A percentile compares a stretch with the other conserved stretches of the same genome.
These are phyloP conservation scores for Fusarium sulawesiense DNA, from an alignment of 2,329 filamentous ascomycete genomes.

Conservation along the genomic window DNA sequence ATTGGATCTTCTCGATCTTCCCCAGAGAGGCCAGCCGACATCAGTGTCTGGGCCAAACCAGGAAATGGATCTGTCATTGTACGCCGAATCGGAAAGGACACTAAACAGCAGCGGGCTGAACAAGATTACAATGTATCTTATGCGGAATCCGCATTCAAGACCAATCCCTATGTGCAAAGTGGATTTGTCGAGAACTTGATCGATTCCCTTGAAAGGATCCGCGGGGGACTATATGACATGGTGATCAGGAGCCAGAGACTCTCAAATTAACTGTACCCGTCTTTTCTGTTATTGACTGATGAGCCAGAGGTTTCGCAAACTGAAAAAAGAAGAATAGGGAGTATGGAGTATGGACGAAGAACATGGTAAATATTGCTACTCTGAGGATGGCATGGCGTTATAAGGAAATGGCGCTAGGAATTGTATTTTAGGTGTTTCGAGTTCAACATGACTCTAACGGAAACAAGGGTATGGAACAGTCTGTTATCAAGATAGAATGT, in stretches of 20 bases:
- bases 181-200: slow-evolving; percentile 46
- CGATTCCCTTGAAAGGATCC: slow-evolving; percentile 47
- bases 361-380: not conserved
- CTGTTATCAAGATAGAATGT: slow-evolving; percentile 34
- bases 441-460: slow-evolving; percentile 27
- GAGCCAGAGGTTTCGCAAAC: not conserved
- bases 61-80: too few species aligned
- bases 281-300: not conserved
- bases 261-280: not conserved
- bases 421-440: slow-evolving; percentile 11
- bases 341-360: not conserved
- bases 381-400: slow-evolving; percentile 19
- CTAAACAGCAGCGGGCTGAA: too few species aligned
- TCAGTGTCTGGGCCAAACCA: not conserved
- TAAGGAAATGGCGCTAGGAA: slow-evolving; percentile 25
- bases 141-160: slow-evolving; percentile 40
- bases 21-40: not conserved
- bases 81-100: too few species aligned
- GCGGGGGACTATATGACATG: slow-evolving; percentile 41
- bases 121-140: slow-evolving; percentile 37
- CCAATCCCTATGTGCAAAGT: slow-evolving; percentile 46
- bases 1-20: not conserved
- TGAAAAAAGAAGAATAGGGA: not conserved
- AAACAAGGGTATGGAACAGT: slow-evolving; percentile 17
- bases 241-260: not conserved